phyloP scores from a whole-genome alignment of 2,329 filamentous ascomycete species.

The Xylaria sp. region DNA sequence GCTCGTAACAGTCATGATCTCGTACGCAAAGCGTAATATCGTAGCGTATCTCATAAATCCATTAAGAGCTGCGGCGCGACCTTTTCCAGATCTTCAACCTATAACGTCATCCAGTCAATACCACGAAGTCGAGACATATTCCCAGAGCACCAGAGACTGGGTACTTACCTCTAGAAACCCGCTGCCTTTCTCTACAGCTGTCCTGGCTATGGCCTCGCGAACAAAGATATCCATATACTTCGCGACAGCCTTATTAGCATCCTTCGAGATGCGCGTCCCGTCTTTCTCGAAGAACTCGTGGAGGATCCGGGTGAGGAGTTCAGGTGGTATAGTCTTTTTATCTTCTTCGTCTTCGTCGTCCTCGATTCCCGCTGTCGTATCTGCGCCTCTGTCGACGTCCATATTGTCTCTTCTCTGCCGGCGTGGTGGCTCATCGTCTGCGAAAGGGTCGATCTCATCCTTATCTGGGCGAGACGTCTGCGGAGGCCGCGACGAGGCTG shows the following conservation, averaged over 20 bases:
- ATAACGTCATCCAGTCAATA: too few relatives aligned
- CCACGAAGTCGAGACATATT: background rate
- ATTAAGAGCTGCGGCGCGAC: conserved; percentile 84
- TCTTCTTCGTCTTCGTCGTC: conserved; percentile 51
- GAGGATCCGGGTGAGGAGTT: conserved; percentile 79
- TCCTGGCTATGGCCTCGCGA: conserved; percentile 84
- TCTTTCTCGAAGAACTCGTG: conserved; percentile 81
- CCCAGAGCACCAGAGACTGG: background rate
- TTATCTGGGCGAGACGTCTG: conserved; percentile 33
- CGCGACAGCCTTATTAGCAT: conserved; percentile 79
- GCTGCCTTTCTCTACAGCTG: conserved; percentile 74
- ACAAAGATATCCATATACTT: conserved; percentile 95
- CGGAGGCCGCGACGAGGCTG: conserved; percentile 33
- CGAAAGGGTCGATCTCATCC: conserved; percentile 46
- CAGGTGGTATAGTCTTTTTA: conserved; percentile 71
- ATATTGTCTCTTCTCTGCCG: conserved; percentile 32
- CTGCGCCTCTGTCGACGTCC: conserved; percentile 43
- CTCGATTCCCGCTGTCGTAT: conserved; percentile 33
- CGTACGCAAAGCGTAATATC: conserved; percentile 9
- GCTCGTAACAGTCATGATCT: conserved; percentile 10
- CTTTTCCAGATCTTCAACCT: conserved; percentile 89
- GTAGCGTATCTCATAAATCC: conserved; percentile 71
- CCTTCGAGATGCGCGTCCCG: conserved; percentile 77
- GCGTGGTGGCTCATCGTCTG: conserved; percentile 37
- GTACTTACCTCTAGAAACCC: conserved; percentile 77